These are phyloP conservation scores for Neolentinus lepideus DNA, from an alignment of 1,284 basidiomycete genomes.

Conservation along the genomic window DNA sequence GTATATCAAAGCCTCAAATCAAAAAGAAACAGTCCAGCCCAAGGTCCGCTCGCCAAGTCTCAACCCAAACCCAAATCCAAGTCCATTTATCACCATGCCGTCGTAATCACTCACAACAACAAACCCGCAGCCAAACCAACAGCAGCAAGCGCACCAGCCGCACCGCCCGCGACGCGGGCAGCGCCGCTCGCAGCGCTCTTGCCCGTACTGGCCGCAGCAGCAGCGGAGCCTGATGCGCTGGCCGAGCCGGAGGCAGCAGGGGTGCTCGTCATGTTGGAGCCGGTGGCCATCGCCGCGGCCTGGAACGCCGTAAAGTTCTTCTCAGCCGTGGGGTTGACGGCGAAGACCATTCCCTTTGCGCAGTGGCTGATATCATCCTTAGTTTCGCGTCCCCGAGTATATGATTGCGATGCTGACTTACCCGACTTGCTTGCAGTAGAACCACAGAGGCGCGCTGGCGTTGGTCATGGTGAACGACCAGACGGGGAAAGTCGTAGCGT, in stretches of 20 bases:
- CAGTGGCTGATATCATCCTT: slow-evolving; percentile 23
- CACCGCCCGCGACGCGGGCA: slow-evolving; percentile 15
- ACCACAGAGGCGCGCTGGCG: slow-evolving; percentile 30
- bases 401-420: slow-evolving; percentile 13
- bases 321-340: slow-evolving; percentile 26
- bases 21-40: not conserved
- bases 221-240: slow-evolving; percentile 8
- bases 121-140: slow-evolving; percentile 28
- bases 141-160: slow-evolving; percentile 23
- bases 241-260: slow-evolving; percentile 11
- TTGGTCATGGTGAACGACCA: slow-evolving; percentile 29
- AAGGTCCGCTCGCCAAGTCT: not conserved
- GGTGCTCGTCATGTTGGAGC: slow-evolving; percentile 15
- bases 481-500: slow-evolving; percentile 21
- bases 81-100: not conserved
- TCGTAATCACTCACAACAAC: slow-evolving; percentile 19
- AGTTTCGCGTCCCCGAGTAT: slow-evolving; percentile 4
- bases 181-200: slow-evolving; percentile 13
- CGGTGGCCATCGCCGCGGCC: slow-evolving; percentile 24
- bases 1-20: not conserved
- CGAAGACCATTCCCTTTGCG: slow-evolving; percentile 31
- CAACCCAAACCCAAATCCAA: no score
- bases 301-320: slow-evolving; percentile 25
- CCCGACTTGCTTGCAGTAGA: slow-evolving; percentile 31
- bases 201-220: slow-evolving; percentile 4